Percentiles rank a stretch among this genome's conserved stretches.
These are phyloP conservation scores for Chaetomiaceae sp. DNA, from an alignment of 2,329 filamentous ascomycete genomes.

Conservation along the genomic window DNA sequence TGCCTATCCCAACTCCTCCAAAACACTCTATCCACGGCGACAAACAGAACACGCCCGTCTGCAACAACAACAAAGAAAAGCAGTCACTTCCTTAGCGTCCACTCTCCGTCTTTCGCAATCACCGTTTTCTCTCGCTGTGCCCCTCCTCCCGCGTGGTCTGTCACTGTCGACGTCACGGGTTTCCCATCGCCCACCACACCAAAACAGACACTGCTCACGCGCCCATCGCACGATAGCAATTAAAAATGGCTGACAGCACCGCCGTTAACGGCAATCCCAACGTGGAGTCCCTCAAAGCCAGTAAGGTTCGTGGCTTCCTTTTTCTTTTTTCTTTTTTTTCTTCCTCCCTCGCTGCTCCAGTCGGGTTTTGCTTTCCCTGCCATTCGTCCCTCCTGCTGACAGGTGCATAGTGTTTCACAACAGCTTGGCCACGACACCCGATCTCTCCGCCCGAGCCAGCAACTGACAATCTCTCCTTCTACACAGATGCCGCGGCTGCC, in stretches of 20 bases:
- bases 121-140: neutral
- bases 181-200: neutral
- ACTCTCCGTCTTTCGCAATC: no score
- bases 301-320: slow-evolving; percentile 39
- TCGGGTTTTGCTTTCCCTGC: neutral
- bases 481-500: slow-evolving; percentile 45
- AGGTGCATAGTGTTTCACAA: slow-evolving; percentile 32
- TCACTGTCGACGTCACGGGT: slow-evolving; percentile 13
- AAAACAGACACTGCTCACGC: slow-evolving; percentile 5
- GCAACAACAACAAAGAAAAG: slow-evolving; percentile 4
- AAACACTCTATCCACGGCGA: slow-evolving; percentile 3
- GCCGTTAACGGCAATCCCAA: slow-evolving; percentile 44
- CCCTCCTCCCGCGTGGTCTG: neutral
- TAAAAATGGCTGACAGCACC: slow-evolving; percentile 41
- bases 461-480: slow-evolving; percentile 32
- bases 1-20: slow-evolving; percentile 8
- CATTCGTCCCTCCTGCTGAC: slow-evolving; percentile 29
- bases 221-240: slow-evolving; percentile 16
- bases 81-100: neutral
- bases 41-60: neutral
- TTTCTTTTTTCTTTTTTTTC: neutral
- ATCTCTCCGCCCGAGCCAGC: slow-evolving; percentile 16
- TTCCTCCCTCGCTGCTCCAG: slow-evolving; percentile 1
- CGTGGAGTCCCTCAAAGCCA: slow-evolving; percentile 45
- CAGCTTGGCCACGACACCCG: neutral